Base-by-base conservation (phyloP, 306 rosid species). In the Geum urbanum region DNA sequence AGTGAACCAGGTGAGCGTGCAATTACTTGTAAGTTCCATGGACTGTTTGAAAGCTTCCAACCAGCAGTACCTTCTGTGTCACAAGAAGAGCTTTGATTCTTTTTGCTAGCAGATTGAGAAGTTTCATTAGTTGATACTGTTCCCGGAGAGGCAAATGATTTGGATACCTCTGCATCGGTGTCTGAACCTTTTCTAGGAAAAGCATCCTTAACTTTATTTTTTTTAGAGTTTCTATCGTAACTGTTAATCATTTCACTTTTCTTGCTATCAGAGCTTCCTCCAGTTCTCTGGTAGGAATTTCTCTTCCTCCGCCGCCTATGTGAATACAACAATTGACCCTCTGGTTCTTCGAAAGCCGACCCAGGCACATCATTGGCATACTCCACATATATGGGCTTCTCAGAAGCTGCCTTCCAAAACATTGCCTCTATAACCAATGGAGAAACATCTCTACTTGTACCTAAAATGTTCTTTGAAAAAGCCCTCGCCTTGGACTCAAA, bases 351-450 rank as follows among this genome's bases (percentile, higher is more conserved):
- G 75, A 94, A 94, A 66, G 89, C 99, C 63, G 97, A 91, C 63
- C 99, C 99, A 49, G 99, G 99, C 76, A 94, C 96, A 56, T 94
- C 99, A 81, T 94, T 94, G 69, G 99, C 99, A 67, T 94, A 94
- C 85, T 94, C 99, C 37, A 94, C 75, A 73, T 87, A 89, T 60
- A 91, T 94, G 20, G 96, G 97, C 85, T 91, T 94, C 79, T 89
- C 99, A 32, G 83, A 81, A 83, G 95, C 80, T 9, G 97, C 85
- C 86, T 91, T 94, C 99, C 99, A 94, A 84, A 94, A 94, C 96
- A 91, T 72, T 37, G 95, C 84, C 82, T 94, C 99, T 57, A 87
- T 79, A 69, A 73, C 89, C 72, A 87, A 72, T 22, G 99, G 92
- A 59, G 95, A 86, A 61, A 82, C 91, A 77, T 91, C 99, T 84